A percentile compares a stretch with the other conserved stretches of the same genome.
phyloP scores from a whole-genome alignment of 441 rosid genomes.

The Euphorbia celastroides region DNA sequence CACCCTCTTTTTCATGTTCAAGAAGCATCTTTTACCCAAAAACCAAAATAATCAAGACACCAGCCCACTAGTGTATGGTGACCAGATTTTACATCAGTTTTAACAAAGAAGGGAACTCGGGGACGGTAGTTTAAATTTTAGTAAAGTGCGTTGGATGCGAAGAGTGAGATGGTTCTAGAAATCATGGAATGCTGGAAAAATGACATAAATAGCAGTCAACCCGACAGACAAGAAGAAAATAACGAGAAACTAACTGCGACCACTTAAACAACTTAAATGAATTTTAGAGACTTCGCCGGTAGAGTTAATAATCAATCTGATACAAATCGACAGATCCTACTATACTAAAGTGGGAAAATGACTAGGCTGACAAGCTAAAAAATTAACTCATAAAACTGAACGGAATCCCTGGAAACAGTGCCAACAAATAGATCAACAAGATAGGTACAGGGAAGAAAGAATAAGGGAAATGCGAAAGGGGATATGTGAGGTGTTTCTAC shows the following conservation, averaged over 20 bases:
- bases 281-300: background rate
- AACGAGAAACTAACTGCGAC: background rate
- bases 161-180: background rate
- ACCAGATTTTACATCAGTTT: background rate
- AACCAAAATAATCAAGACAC: background rate
- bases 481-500: background rate
- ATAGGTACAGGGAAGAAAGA: no score
- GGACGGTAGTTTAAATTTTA: background rate
- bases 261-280: background rate
- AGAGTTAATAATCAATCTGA: background rate
- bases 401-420: no score
- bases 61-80: background rate
- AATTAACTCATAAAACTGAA: no score
- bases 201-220: background rate
- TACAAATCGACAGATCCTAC: background rate
- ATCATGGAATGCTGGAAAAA: background rate
- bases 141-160: background rate
- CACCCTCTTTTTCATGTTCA: background rate
- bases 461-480: background rate
- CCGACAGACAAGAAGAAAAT: background rate
- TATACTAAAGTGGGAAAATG: no score
- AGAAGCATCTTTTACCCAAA: background rate
- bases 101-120: background rate
- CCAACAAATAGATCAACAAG: no score
- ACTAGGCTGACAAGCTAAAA: no score